Base-by-base conservation (phyloP, 306 rosid genomes). In the Mucuna pruriens region DNA sequence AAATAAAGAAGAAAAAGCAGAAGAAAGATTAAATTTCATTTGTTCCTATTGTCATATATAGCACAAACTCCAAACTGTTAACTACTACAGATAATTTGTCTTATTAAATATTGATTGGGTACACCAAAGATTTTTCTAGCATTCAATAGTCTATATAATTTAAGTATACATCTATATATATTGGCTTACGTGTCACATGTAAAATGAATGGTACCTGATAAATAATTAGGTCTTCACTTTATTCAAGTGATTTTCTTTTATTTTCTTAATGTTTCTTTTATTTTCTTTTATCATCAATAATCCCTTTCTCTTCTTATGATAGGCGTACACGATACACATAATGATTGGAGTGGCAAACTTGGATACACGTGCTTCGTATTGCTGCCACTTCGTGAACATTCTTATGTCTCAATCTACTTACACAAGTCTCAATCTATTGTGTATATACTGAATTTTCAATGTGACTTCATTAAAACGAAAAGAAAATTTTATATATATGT, bases 51-150 rank as follows among this genome's bases (percentile, higher is more conserved):
- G 78, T 80, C 74, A 13, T 16, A n/a, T 20, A 22, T 16, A 38
- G 46, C 79, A 80, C 73, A 71, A 60, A 80, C 40, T 58, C 64
- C 20, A 60, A 71, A 61, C 55, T 48, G 34, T 72, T 62, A 72
- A 54, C 67, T 60, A 46, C 77, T 70, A 58, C 49, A 71, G 72
- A 46, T 49, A 61, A 63, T 72, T 61, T 81, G 84, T 73, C 80
- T 38, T 64, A 38, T 74, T 81, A 4, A 51, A 3, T 5, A 16
- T 11, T 63, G 57, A 81, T 73, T 49, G 54, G 54, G 29, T 6
- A 4, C 9, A 2, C 13, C 13, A 34, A 4, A 8, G 40, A 71
- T 61, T 60, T 60, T 58, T 71, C 66, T 33, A 33, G 51, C 61
- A 44, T 57, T 40, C 34, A 60, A 19, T 16, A 29, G 4, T 19